Base-by-base conservation (phyloP, 1,284 basidiomycete genomes). In the Xerocomus minutiporus region DNA sequence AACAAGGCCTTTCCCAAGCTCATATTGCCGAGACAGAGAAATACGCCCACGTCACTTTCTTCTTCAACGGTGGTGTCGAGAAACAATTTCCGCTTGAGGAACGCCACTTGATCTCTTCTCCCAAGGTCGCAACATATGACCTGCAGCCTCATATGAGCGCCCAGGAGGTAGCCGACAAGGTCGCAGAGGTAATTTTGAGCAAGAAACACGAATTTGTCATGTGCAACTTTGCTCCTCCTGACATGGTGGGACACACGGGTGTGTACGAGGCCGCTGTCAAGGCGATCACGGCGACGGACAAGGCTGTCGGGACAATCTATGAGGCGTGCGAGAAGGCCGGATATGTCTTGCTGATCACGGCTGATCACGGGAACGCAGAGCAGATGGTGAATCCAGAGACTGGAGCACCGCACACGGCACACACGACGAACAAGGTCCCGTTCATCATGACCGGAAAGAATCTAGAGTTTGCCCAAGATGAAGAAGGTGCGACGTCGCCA, bases 21-120 rank as follows among this genome's bases (percentile, higher is more conserved):
- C 92, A 95, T 66, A 83, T 95, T 55, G 92, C 91, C 82, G 92
- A 95, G 71, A 95, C 93, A 4, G 93, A 95, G 70, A 95, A 96
- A 73, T 96, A 94, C 71, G 91, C 92, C 1, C 93, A 95, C 67
- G 90, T 96, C 56, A 96, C 93, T 0, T 95, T 95, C 78, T 96
- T 96, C 82, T 95, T 96, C 81, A 95, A 95, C 71, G 92, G 93
- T 26, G 93, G 92, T 55, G 84, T 92, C 40, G 93, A 95, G 76
- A 91, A 93, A 69, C 88, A 94, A 63, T 95, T 90, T 71, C 75
- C 82, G 15, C 71, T 75, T n/a, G 92, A 94, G 69, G 84, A 89
- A 61, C 79, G 93, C n/a, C 75, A 83, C 67, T 85, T 96, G 88
- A 84, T 95, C 54, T 82, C 89, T 2, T 93, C 90, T 17, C 93